phyloP scores from a whole-genome alignment of 2,329 filamentous ascomycete genomes.

The Coniochaeta hoffmannii region DNA sequence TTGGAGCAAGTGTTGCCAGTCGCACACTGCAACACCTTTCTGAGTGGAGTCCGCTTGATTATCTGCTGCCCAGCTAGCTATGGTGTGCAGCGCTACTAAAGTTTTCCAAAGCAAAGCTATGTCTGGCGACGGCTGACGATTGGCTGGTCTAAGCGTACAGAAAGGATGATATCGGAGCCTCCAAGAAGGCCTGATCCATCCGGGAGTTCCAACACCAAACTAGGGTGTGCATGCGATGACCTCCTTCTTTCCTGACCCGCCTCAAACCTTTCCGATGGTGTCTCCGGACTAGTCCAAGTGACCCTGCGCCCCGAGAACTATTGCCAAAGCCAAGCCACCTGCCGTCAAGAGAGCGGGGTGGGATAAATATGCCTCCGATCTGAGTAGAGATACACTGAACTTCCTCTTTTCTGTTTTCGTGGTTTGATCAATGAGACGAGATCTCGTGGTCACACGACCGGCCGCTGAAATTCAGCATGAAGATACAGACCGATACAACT shows the following conservation, averaged over 20 bases:
- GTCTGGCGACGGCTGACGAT: neutral
- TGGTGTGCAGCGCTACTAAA: neutral
- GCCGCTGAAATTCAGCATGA: slow-evolving; percentile 11
- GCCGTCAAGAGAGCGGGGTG: slow-evolving; percentile 1
- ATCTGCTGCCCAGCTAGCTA: neutral
- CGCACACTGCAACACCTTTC: neutral
- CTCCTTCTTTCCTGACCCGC: slow-evolving; percentile 17
- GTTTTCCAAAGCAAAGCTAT: neutral
- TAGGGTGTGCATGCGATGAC: slow-evolving; percentile 10
- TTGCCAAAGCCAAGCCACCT: slow-evolving; percentile 3
- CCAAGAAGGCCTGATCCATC: slow-evolving; percentile 5
- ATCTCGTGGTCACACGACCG: slow-evolving; percentile 6
- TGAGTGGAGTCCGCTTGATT: neutral
- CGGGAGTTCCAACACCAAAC: slow-evolving; percentile 7
- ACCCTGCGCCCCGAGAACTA: slow-evolving; percentile 4
- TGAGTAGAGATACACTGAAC: neutral
- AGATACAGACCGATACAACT: slow-evolving; percentile 12
- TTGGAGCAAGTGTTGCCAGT: neutral
- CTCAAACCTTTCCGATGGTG: slow-evolving; percentile 13
- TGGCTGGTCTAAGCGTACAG: slow-evolving; percentile 2
- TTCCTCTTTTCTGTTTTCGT: neutral
- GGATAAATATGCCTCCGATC: neutral
- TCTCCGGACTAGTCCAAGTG: slow-evolving; percentile 16
- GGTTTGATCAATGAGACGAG: neutral
- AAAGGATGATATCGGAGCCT: neutral